These are phyloP conservation scores for Pyrenophora graminea DNA, from an alignment of 2,329 filamentous ascomycete genomes.

Conservation along the genomic window DNA sequence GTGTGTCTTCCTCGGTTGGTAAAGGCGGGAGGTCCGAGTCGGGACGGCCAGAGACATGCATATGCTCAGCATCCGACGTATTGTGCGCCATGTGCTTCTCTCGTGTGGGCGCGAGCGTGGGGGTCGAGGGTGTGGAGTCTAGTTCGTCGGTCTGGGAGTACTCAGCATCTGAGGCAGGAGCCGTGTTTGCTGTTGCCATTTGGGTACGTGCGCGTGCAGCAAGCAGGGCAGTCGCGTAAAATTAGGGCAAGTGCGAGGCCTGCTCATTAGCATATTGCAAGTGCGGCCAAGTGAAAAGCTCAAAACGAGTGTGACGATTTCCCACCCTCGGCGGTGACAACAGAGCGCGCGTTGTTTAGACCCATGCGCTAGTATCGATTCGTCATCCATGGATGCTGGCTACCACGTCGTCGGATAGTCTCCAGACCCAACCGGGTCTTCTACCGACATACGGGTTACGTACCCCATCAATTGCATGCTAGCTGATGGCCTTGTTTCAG, in stretches of 20 bases:
- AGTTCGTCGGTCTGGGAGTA: conserved; percentile 28
- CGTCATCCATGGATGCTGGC: not conserved
- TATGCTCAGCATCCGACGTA: conserved; percentile 38
- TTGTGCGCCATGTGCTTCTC: conserved; percentile 33
- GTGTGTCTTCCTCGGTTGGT: conserved; percentile 47
- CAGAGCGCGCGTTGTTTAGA: conserved; percentile 18
- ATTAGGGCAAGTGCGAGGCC: conserved; percentile 4
- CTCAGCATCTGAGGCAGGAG: conserved; percentile 31
- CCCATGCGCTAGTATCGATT: conserved; percentile 9
- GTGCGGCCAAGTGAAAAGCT: conserved; percentile 14
- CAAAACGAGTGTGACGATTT: conserved; percentile 11
- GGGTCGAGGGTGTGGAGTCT: conserved; percentile 23
- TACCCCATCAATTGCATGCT: not conserved
- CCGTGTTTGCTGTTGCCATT: conserved; percentile 30
- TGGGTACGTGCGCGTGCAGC: conserved; percentile 21
- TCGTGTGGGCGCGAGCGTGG: conserved; percentile 15
- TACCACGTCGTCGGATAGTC: conserved; percentile 6
- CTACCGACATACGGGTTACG: not conserved
- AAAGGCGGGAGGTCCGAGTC: conserved; percentile 49
- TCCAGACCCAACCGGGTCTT: conserved; percentile 2
- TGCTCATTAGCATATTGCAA: conserved; percentile 33
- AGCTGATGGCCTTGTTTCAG: no score
- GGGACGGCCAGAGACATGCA: conserved; percentile 39
- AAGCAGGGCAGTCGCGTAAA: conserved; percentile 25
- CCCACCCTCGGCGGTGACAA: conserved; percentile 23